A percentile compares a stretch with the other conserved stretches of the same genome.
phyloP scores from a whole-genome alignment of 1,284 basidiomycete species.

The Pulchroboletus neoregius region DNA sequence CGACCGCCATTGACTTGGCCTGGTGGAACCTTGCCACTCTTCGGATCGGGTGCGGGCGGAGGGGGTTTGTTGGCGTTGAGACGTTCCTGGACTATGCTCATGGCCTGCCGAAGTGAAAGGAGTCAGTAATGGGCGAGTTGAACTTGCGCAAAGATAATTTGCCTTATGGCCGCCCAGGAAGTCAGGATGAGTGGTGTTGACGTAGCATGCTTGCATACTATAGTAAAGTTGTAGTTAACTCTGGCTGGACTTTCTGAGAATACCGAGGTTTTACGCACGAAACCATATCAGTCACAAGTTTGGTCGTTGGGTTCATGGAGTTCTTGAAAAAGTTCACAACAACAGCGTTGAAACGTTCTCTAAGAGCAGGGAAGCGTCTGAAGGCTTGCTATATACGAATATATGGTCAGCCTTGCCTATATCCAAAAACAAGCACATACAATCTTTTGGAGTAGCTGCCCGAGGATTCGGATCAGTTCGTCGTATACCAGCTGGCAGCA shows the following conservation, averaged over 20 bases:
- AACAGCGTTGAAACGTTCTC: slow-evolving; percentile 90
- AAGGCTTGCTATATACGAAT: slow-evolving; percentile 72
- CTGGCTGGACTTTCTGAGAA: neutral
- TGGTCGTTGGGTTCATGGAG: slow-evolving; percentile 90
- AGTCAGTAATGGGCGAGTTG: slow-evolving; percentile 1
- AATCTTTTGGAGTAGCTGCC: slow-evolving; percentile 85
- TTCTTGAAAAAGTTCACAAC: slow-evolving; percentile 97
- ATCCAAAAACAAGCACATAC: slow-evolving; percentile 45
- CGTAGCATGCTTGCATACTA: slow-evolving; percentile 95
- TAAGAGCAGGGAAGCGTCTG: slow-evolving; percentile 90
- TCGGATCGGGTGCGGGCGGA: slow-evolving; percentile 59
- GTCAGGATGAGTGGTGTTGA: slow-evolving; percentile 99
- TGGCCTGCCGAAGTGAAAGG: slow-evolving; percentile 52
- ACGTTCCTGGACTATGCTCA: slow-evolving; percentile 85
- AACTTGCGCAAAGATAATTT: slow-evolving; percentile 8
- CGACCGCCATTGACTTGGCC: slow-evolving; percentile 85
- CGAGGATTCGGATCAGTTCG: slow-evolving; percentile 92
- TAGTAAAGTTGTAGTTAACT: slow-evolving; percentile 1
- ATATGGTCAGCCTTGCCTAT: slow-evolving; percentile 4
- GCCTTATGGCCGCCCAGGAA: slow-evolving; percentile 94
- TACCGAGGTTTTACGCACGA: slow-evolving; percentile 45
- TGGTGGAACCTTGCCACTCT: slow-evolving; percentile 59
- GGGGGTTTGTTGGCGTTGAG: slow-evolving; percentile 76
- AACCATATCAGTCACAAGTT: slow-evolving; percentile 91
- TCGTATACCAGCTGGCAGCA: slow-evolving; percentile 96